A percentile compares a stretch with the other conserved stretches of the same genome.
phyloP scores from a whole-genome alignment of 108 stramenopile genomes.

The Aurantiochytrium sp. region DNA sequence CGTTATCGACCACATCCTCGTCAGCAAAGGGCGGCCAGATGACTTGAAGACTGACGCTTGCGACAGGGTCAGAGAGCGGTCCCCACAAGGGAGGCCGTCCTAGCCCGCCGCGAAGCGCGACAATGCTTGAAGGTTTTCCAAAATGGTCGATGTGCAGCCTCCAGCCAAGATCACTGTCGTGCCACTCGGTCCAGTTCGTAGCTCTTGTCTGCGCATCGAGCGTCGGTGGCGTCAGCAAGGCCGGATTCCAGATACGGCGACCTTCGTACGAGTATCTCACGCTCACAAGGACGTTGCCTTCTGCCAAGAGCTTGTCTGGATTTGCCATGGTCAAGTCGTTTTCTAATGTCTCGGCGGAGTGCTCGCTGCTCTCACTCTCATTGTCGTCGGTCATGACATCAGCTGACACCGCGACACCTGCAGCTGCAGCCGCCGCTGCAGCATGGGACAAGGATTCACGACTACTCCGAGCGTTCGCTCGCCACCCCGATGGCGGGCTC shows the following conservation, averaged over 20 bases:
- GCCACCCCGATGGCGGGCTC: too few species aligned
- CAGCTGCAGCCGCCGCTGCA: too few species aligned
- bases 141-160: neutral
- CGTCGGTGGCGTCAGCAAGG: neutral
- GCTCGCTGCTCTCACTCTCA: neutral
- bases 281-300: neutral
- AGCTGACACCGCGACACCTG: too few species aligned
- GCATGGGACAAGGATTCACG: too few species aligned
- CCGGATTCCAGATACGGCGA: neutral
- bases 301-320: neutral
- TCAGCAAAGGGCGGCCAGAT: neutral
- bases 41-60: neutral
- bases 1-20: neutral
- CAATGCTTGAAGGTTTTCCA: neutral
- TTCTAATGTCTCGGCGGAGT: neutral
- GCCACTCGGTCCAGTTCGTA: neutral
- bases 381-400: too few species aligned
- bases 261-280: neutral
- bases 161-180: neutral
- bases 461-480: too few species aligned
- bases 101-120: neutral
- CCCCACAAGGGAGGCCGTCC: neutral
- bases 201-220: neutral
- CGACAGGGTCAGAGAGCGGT: neutral
- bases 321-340: neutral